Conservation (phyloP, 306 rosid species). For the Arachis hypogaea region DNA sequence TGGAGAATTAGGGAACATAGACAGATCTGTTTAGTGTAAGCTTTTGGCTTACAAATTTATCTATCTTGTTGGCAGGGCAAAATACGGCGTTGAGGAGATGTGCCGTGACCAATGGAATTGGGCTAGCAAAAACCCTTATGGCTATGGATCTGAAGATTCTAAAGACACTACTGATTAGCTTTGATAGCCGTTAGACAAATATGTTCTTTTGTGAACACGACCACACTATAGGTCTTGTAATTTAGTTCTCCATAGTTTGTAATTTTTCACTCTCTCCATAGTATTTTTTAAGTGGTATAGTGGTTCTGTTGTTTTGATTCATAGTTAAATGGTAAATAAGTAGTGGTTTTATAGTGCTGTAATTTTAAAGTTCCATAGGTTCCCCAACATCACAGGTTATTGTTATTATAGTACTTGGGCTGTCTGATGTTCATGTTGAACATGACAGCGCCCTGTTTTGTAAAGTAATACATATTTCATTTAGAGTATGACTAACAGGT, state of each 20-base stretch:
- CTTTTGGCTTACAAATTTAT: not conserved
- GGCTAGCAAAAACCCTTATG: slow-evolving; percentile 97
- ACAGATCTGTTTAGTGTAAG: not conserved
- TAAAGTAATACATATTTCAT: slow-evolving; percentile 38
- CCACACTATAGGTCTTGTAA: slow-evolving; percentile 50
- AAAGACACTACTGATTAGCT: slow-evolving; percentile 44
- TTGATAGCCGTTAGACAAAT: slow-evolving; percentile 22
- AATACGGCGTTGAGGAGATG: slow-evolving; percentile 87
- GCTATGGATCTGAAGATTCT: slow-evolving; percentile 67
- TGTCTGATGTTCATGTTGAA: slow-evolving; percentile 23
- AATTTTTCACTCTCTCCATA: not conserved
- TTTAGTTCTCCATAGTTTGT: slow-evolving; percentile 35
- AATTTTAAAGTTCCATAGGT: slow-evolving; percentile 41
- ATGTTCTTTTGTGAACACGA: slow-evolving; percentile 25
- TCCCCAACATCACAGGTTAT: slow-evolving; percentile 20
- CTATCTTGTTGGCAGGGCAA: slow-evolving; percentile 69
- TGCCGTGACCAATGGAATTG: slow-evolving; percentile 99
- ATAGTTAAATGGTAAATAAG: slow-evolving; percentile 46
- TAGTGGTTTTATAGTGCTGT: slow-evolving; percentile 39
- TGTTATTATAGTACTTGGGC: slow-evolving; percentile 29
- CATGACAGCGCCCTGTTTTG: slow-evolving; percentile 44
- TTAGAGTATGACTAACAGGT: slow-evolving; percentile 28
- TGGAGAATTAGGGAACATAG: not conserved
- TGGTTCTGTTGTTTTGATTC: slow-evolving; percentile 41
- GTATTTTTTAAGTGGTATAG: slow-evolving; percentile 32